phyloP scores from a whole-genome alignment of 2,329 filamentous ascomycete genomes.

The Aspergillus oerlinghausenensis region DNA sequence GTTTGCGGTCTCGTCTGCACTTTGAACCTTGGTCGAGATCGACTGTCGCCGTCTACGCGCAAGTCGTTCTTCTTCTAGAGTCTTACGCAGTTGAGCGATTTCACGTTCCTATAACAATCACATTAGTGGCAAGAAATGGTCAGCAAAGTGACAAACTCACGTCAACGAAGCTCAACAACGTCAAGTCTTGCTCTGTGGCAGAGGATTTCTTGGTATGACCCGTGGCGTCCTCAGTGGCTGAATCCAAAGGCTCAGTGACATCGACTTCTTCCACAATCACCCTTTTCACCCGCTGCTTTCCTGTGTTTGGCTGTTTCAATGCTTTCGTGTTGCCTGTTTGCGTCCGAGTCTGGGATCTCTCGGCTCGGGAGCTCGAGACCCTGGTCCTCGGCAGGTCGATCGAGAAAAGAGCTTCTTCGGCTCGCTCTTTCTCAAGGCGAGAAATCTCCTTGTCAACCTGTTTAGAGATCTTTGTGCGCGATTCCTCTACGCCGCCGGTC shows the following conservation, averaged over 20 bases:
- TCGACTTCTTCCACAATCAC: constrained; percentile 33
- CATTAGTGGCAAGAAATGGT: neutral
- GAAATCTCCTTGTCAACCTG: constrained; percentile 36
- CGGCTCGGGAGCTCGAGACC: constrained; percentile 16
- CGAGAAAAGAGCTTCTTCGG: constrained; percentile 36
- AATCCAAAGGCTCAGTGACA: constrained; percentile 27
- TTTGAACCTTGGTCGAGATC: constrained; percentile 25
- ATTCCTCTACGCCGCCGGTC: constrained; percentile 22
- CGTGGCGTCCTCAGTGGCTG: constrained; percentile 18
- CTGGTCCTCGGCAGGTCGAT: constrained; percentile 27
- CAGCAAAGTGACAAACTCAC: constrained; percentile 20
- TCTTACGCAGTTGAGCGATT: constrained; percentile 51
- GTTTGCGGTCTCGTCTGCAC: constrained; percentile 37
- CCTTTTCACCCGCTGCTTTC: constrained; percentile 38
- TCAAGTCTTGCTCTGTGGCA: constrained; percentile 39
- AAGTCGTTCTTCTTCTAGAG: constrained; percentile 51
- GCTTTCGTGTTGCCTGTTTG: constrained; percentile 14
- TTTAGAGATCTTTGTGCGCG: constrained; percentile 26
- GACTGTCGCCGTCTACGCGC: constrained; percentile 39
- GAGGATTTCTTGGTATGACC: constrained; percentile 25
- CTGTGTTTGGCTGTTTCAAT: constrained; percentile 33
- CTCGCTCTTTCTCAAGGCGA: constrained; percentile 33
- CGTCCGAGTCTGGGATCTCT: constrained; percentile 16
- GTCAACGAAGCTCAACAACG: constrained; percentile 53
- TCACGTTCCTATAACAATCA: constrained; percentile 34